Percentiles rank a stretch among this genome's conserved stretches.
Evolutionary conservation across 2,329 filamentous ascomycete species (phyloP).

Genomic region (Clonostachys rosea): DNA sequence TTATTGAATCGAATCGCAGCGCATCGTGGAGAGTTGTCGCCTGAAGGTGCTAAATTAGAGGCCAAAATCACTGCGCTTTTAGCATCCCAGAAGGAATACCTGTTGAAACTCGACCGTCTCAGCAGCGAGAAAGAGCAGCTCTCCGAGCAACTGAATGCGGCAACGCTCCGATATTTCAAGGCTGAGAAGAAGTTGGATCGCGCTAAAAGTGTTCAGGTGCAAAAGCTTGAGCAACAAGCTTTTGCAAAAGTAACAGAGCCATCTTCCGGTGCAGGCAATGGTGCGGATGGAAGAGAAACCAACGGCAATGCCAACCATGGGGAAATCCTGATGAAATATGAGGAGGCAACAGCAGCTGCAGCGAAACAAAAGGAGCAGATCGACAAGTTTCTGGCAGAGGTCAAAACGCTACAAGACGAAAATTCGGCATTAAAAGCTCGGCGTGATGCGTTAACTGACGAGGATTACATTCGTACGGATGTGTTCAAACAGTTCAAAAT

Average conservation of each 20-base stretch:
- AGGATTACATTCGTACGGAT: slow-evolving; percentile 90
- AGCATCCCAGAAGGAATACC: slow-evolving; percentile 76
- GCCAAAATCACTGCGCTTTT: slow-evolving; percentile 70
- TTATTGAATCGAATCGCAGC: slow-evolving; percentile 57
- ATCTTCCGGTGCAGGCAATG: slow-evolving; percentile 26
- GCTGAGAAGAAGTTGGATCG: slow-evolving; percentile 94
- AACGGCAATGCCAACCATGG: slow-evolving; percentile 46
- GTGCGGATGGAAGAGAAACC: slow-evolving; percentile 34
- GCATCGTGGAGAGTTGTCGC: slow-evolving; percentile 49
- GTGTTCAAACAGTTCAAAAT: slow-evolving; percentile 88
- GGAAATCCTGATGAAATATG: slow-evolving; percentile 70
- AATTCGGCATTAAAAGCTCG: slow-evolving; percentile 67
- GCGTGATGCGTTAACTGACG: slow-evolving; percentile 74
- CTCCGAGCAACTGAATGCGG: slow-evolving; percentile 81
- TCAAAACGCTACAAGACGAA: slow-evolving; percentile 70
- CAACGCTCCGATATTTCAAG: slow-evolving; percentile 87
- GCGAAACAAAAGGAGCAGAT: slow-evolving; percentile 87
- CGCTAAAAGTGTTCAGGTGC: slow-evolving; percentile 81
- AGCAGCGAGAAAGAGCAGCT: slow-evolving; percentile 78
- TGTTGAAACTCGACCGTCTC: slow-evolving; percentile 71
- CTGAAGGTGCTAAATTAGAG: slow-evolving; percentile 71
- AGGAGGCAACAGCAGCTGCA: slow-evolving; percentile 71
- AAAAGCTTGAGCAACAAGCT: slow-evolving; percentile 88
- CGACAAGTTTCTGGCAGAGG: slow-evolving; percentile 72
- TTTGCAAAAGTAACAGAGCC: slow-evolving; percentile 61